Evolutionary conservation across 768 basidiomycete species (phyloP), one percentile per base, ranked within the genome.

Genomic region (Lentinula aciculospora): DNA sequence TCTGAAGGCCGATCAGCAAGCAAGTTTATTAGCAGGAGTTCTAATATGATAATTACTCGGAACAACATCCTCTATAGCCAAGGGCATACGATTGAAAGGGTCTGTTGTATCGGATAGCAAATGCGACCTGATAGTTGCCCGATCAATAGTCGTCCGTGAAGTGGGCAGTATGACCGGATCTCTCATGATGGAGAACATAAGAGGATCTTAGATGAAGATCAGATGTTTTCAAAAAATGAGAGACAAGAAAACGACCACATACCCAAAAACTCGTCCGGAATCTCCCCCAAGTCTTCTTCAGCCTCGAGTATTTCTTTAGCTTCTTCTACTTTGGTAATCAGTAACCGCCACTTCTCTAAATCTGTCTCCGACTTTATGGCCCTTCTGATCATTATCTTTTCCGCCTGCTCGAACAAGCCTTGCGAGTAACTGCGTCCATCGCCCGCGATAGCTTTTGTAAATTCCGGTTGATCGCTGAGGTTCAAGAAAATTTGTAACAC

Each of bases 191-290:
- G 90, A 89, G 65, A 81, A 88, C 85, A 95, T 92, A 61, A 97
- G 76, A 1, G 92, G 93, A 69, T 95, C 94, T 95, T 55, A 19
- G 46, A 42, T 54, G 27, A 46, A 25, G 23, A 27, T 19, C 37
- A 51, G 59, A 19, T 56, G 58, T 60, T 56, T 56, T 29, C 17
- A 60, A 19, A 17, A 50, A 49, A 13, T 58, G 45, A 37, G 63
- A 45, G 39, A 37, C 51, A 57, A 34, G n/a, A 53, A 28, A 58
- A 32, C n/a, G n/a, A n/a, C 51, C 10, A 61, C 85, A 51, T 64
- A 94, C 94, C 95, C 50, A 94, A 70, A 79, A 89, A 98, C 68
- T 99, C 96, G 42, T 99, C 97, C 0, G 97, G 97, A 51, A 95
- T 72, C 19, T 98, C 97, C 29, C 90, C 94, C 28, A 94, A 73